Evolutionary conservation across 306 rosid species (phyloP), one percentile per base, ranked within the genome.

Genomic region (Morella rubra): DNA sequence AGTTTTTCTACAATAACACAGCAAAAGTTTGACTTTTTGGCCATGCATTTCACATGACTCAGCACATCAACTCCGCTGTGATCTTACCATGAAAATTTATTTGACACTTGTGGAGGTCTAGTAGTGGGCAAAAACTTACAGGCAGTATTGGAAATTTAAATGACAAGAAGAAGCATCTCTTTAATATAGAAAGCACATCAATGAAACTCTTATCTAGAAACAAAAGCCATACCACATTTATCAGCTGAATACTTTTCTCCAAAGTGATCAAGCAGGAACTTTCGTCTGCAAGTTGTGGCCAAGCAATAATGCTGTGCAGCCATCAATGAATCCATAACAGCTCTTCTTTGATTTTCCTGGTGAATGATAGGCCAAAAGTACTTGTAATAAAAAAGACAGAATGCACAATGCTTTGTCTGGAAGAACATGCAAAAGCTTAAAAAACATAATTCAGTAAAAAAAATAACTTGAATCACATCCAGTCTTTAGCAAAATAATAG

Each of bases 291-390:
- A 54, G 90, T 90, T 74, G 93, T 78, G 69, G 78, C 54, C 75
- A 90, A 75, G 76, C 98, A 91, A 82, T 93, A 93, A 69, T 55
- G 97, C 79, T 87, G 91, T 56, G 97, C 98, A 69, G 92, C 90
- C 83, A 74, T 75, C 87, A 93, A 72, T 15, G 98, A 91, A 84
- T 89, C 90, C 86, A 79, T 80, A 51, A 90, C 85, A 82, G 98
- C 98, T 87, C 71, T 90, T 84, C 86, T 85, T 82, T 91, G 97
- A 64, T 71, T 88, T 84, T 70, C 91, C 98, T 93, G 87, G 80
- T 22, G 65, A 82, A 80, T 51, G 55, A 60, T 67, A 76, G 75
- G 52, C 44, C 79, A 71, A 62, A 83, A 27, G 54, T 24, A 75
- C 75, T 73, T 66, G 45, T 27, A 69, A 55, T 78, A 71, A 45